Percentiles rank a stretch among this genome's conserved stretches.
Conservation (phyloP, 2,329 filamentous ascomycete genomes). For the Penicillium brasilianum region DNA sequence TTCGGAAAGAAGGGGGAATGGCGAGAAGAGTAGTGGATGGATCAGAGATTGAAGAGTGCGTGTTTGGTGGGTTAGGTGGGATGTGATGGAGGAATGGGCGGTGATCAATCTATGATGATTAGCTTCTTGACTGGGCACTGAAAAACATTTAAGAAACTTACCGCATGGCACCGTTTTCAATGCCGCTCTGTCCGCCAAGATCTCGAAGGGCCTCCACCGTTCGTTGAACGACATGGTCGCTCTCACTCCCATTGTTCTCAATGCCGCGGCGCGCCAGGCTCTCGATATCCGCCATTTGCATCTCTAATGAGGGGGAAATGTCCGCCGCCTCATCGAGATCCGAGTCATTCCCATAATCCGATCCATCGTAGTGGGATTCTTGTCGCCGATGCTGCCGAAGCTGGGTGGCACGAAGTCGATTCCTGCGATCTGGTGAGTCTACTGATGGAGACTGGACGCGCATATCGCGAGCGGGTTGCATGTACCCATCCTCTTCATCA, state of each 20-base stretch:
- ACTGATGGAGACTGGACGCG: slow-evolving; percentile 34
- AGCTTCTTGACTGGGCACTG: neutral
- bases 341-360: slow-evolving; percentile 62
- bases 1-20: slow-evolving; percentile 58
- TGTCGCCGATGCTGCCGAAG: slow-evolving; percentile 45
- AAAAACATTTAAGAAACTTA: slow-evolving; percentile 37
- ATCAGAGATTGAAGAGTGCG: slow-evolving; percentile 63
- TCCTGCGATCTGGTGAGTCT: slow-evolving; percentile 40
- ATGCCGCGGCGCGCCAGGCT: slow-evolving; percentile 59
- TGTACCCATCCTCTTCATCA: slow-evolving; percentile 39
- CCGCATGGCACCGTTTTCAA: slow-evolving; percentile 63
- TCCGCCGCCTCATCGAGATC: slow-evolving; percentile 59
- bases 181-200: slow-evolving; percentile 59
- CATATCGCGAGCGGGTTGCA: slow-evolving; percentile 35
- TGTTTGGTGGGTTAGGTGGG: slow-evolving; percentile 65
- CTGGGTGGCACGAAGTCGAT: slow-evolving; percentile 45
- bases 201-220: slow-evolving; percentile 59
- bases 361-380: slow-evolving; percentile 60
- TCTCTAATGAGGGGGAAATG: slow-evolving; percentile 60
- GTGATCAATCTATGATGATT: slow-evolving; percentile 57
- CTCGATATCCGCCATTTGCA: slow-evolving; percentile 61
- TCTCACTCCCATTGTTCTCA: slow-evolving; percentile 57
- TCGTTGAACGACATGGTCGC: slow-evolving; percentile 58
- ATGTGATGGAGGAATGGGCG: slow-evolving; percentile 62
- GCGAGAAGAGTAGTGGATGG: slow-evolving; percentile 63